Base-by-base conservation (phyloP, 495 filamentous ascomycete genomes). In the Evansstolkia leycettana region DNA sequence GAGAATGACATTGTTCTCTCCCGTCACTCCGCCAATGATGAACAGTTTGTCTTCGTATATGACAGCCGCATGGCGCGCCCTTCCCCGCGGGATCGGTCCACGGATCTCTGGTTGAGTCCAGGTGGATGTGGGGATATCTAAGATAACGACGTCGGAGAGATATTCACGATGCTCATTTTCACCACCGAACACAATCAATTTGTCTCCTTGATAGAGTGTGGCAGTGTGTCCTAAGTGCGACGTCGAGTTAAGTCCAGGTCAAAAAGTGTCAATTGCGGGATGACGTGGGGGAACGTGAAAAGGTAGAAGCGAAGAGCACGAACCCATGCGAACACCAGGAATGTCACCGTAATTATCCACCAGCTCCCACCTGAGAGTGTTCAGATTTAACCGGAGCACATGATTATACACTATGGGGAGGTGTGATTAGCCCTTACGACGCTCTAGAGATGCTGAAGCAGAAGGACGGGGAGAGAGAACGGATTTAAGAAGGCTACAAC, bases 341-440 rank as follows among this genome's bases (percentile, higher is more conserved):
- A 98, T 98, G 56, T 96, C 90, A 11, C 90, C 90, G 62, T 92
- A 98, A 57, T 98, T 98, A 55, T 98, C 90, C 7, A 98, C 87
- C 14, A 98, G 64, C 26, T 77, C 89, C 90, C 90, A 98, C 48
- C 87, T 83, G 39, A 88, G 73, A 28, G 78, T 83, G 41, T 79
- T 72, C 35, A 98, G 64, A 55, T 96, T 84, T 19, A 98, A 60
- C 44, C 73, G 78, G 31, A 98, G 67, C 31, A 98, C 90, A 62
- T 96, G 92, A 51, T 98, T 98, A 66, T 96, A 98, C 17, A 98
- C 90, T 82, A 39, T 15, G 17, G 16, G 35, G 13, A 17, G 9
- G 24, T 23, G 4, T 5, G 20, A 4, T 23, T 23, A 4, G 4
- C 4, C 20, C 5, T 23, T 4, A 23, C 20, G 9, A 5, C 20